Evolutionary conservation across 768 basidiomycete genomes (phyloP).

Genomic region (Macrolepiota dolichaula): DNA sequence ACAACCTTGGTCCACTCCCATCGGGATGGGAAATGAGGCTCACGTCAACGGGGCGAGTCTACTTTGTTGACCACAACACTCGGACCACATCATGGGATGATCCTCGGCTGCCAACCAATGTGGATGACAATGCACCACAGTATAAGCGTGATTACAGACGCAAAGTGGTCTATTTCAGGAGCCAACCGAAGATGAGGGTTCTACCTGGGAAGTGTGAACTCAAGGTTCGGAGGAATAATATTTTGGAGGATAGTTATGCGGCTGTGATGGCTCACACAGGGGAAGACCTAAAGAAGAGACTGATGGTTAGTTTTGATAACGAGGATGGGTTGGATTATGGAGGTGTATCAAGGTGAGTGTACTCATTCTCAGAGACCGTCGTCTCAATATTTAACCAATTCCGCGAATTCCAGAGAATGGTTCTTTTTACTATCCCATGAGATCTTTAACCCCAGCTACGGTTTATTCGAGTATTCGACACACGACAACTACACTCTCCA

Average conservation of each 20-base stretch:
- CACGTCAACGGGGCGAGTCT: constrained; percentile 79
- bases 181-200: constrained; percentile 80
- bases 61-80: constrained; percentile 92
- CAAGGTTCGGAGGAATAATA: constrained; percentile 74
- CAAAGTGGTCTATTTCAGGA: constrained; percentile 91
- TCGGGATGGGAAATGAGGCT: constrained; percentile 96
- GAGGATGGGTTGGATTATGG: constrained; percentile 82
- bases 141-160: constrained; percentile 92
- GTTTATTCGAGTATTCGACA: constrained; percentile 78
- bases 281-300: constrained; percentile 62
- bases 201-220: constrained; percentile 83
- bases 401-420: constrained; percentile 60
- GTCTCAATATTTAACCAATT: background rate
- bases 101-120: constrained; percentile 75
- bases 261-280: constrained; percentile 80
- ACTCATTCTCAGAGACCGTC: background rate
- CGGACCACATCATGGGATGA: constrained; percentile 93
- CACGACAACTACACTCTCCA: constrained; percentile 81
- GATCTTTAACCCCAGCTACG: constrained; percentile 80
- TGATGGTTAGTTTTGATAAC: constrained; percentile 75
- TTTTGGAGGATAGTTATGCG: constrained; percentile 85
- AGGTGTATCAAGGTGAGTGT: constrained; percentile 63
- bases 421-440: constrained; percentile 83
- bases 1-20: constrained; percentile 78
- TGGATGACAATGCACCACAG: constrained; percentile 90